Base-by-base conservation (phyloP, 148 eudicot genomes). In the Limonium bicolor region DNA sequence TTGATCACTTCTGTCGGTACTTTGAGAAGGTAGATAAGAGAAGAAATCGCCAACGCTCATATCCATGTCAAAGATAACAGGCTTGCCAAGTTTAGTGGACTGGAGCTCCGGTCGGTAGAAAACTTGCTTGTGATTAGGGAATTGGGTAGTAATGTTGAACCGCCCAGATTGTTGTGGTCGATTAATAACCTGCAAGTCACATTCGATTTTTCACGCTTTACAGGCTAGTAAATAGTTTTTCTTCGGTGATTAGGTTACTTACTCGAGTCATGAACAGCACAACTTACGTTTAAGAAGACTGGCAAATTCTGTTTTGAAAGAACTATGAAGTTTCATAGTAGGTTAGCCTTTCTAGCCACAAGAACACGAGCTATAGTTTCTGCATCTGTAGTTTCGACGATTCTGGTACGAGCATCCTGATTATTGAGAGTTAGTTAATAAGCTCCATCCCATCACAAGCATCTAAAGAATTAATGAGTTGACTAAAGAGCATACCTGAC, bases 11-110 rank as follows among this genome's bases (percentile, higher is more conserved):
- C 76, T 0, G 68, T 59, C 3, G 95, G 92, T 24, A 77, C 25
- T 59, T 85, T 85, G n/a, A 85, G 92, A 15, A 85, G 86, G 61
- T 77, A 85, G 33, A 85, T 43, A 7, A 85, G 70, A 33, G 95
- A 85, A 40, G 55, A 80, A 80, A 49, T 85, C 92, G 21, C 95
- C 95, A 22, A 70, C 78, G 46, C 95, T 85, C 95, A 77, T 80
- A 65, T 85, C 95, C 80, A 77, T 80, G 62, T 85, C 95, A 27
- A 85, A 85, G 28, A 85, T 66, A 4, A 80, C 66, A 36, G 62
- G 64, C 41, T 58, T 72, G 41, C 95, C 92, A 0, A 74, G 66
- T 48, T 39, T 55, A 27, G 35, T 65, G 22, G 70, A 65, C 15
- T 27, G 7, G 14, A 69, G 61, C 55, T 71, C 62, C 43, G 95